Evolutionary conservation across 2,329 filamentous ascomycete species (phyloP).

Genomic region (Xylaria sp.): DNA sequence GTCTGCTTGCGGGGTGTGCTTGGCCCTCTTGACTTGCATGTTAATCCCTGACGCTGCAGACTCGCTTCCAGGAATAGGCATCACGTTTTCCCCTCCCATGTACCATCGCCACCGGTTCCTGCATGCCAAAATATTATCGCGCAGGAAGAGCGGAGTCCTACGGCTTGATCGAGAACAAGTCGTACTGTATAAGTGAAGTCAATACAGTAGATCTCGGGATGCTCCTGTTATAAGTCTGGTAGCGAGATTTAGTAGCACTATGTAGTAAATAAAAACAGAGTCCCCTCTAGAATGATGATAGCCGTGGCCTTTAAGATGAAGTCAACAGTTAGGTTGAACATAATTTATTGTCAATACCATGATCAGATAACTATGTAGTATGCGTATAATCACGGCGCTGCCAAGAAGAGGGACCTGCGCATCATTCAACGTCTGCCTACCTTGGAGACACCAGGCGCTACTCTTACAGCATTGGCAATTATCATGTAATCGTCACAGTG

Average conservation of each 20-base stretch:
- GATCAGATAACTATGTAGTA: background rate
- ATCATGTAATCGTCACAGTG: slow-evolving; percentile 26
- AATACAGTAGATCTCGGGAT: background rate
- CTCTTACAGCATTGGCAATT: slow-evolving; percentile 26
- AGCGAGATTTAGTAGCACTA: background rate
- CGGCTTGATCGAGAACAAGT: background rate
- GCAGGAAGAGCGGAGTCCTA: slow-evolving; percentile 4
- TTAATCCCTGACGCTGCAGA: slow-evolving; percentile 29
- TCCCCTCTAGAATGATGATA: background rate
- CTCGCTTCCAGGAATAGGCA: slow-evolving; percentile 24
- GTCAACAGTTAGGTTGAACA: background rate
- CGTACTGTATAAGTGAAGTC: background rate
- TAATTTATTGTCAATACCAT: background rate
- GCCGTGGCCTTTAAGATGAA: background rate
- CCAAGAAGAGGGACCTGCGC: background rate
- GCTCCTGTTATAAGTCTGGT: background rate
- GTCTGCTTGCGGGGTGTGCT: slow-evolving; percentile 24
- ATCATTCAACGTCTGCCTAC: slow-evolving; percentile 20
- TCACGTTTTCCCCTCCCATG: slow-evolving; percentile 15
- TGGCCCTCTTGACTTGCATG: slow-evolving; percentile 29
- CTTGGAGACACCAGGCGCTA: slow-evolving; percentile 25
- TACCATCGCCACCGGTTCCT: slow-evolving; percentile 28
- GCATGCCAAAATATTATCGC: slow-evolving; percentile 25
- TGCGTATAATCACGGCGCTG: slow-evolving; percentile 20
- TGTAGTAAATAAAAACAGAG: background rate